phyloP scores from a whole-genome alignment of 2,329 filamentous ascomycete genomes.

The Lachnellula cervina region DNA sequence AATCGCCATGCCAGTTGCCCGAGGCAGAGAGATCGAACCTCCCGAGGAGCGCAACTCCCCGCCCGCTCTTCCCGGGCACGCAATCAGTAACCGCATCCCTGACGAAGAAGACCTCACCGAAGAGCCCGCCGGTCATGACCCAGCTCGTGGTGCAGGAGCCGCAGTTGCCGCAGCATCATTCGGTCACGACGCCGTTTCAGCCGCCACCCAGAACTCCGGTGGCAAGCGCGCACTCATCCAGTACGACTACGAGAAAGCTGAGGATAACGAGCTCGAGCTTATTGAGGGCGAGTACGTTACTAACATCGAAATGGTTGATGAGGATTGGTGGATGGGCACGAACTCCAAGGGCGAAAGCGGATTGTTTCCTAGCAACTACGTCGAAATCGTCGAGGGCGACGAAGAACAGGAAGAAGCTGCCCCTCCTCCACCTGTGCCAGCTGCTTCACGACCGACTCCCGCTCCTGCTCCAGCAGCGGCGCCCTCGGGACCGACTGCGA shows the following conservation, averaged over 20 bases:
- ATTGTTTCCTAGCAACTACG: conserved; percentile 95
- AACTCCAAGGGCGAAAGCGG: conserved; percentile 81
- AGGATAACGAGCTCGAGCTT: conserved; percentile 94
- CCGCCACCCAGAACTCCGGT: conserved; percentile 44
- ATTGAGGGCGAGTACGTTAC: conserved; percentile 82
- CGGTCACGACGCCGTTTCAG: conserved; percentile 33
- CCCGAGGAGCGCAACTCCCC: conserved; percentile 44
- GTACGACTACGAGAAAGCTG: conserved; percentile 96
- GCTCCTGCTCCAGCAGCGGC: conserved; percentile 37
- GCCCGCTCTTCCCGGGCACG: conserved; percentile 57
- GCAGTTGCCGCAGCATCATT: conserved; percentile 47
- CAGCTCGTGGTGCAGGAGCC: conserved; percentile 53
- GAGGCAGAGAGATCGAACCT: conserved; percentile 51
- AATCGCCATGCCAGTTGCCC: conserved; percentile 78
- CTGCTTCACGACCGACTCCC: conserved; percentile 31
- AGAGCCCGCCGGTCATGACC: conserved; percentile 58
- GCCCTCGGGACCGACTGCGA: conserved; percentile 59
- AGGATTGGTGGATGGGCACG: conserved; percentile 98
- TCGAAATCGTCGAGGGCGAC: conserved; percentile 71
- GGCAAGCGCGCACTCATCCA: conserved; percentile 74
- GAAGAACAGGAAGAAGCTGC: conserved; percentile 33
- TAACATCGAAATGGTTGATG: conserved; percentile 94
- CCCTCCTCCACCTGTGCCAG: conserved; percentile 17
- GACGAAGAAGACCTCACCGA: conserved; percentile 60
- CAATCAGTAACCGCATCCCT: conserved; percentile 58